Base-by-base conservation (phyloP, 2,329 filamentous ascomycete genomes). In the Pseudogymnoascus destructans region DNA sequence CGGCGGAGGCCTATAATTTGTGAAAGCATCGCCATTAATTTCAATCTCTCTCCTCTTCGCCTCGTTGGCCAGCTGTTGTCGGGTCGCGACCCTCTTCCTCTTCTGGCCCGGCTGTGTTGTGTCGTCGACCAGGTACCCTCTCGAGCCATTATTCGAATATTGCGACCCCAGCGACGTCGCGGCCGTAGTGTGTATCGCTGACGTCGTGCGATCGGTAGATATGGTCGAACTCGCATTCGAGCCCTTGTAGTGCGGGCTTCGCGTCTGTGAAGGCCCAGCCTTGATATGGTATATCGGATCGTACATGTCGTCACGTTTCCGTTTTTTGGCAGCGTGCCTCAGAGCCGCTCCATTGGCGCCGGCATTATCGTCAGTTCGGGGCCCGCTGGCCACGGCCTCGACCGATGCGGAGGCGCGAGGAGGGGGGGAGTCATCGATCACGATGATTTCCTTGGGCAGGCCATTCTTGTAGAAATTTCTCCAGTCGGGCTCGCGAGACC, bases 161-260 rank as follows among this genome's bases (percentile, higher is more conserved):
- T 81, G 73, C 4, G 87, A 91, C 11, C 84, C 86, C 5, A 91
- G 74, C 11, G 92, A 97, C 0, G 93, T 96, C 4, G 90, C 85
- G 42, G 92, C 92, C 0, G 91, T 96, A 3, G 89, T 93, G 67
- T 92, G 84, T 59, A 91, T 76, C 42, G 81, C 80, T 13, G 89
- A 93, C 30, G 86, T 86, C 11, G 88, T 95, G 62, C 89, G 82
- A 71, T 92, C 89, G 64, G 86, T 93, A 3, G 89, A 95, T 58
- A 84, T 78, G 10, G 87, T 89, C 46, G 87, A 86, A 56, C 80
- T 82, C 58, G 81, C 84, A 11, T 80, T 79, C 11, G 82, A 81
- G 49, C 79, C 78, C 62, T 84, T 79, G 66, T 86, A 82, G 61
- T 82, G 80, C 56, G 87, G 84, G 25, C 86, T 86, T 67, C 86